Evolutionary conservation across 2,329 filamentous ascomycete species (phyloP).

Genomic region (Chrysoporthe cubensis): DNA sequence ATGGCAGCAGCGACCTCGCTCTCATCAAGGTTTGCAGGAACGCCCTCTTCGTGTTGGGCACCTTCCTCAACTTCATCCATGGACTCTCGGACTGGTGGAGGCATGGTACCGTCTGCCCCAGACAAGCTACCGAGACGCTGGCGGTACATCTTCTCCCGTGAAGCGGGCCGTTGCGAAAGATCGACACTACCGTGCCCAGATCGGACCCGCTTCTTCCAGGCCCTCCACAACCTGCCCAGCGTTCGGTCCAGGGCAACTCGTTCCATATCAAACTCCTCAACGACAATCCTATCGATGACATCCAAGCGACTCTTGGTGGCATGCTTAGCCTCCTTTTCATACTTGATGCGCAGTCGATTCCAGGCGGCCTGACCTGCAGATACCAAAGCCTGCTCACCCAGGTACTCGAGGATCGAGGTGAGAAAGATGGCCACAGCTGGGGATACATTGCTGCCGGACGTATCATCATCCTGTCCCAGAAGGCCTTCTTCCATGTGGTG

Average conservation of each 20-base stretch:
- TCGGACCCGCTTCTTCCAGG: slow-evolving; percentile 87
- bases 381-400: slow-evolving; percentile 89
- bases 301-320: slow-evolving; percentile 51
- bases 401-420: slow-evolving; percentile 90
- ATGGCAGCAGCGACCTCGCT: slow-evolving; percentile 59
- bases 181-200: slow-evolving; percentile 51
- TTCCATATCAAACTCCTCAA: slow-evolving; percentile 92
- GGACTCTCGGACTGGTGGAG: slow-evolving; percentile 42
- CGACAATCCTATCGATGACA: slow-evolving; percentile 69
- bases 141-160: slow-evolving; percentile 45
- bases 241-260: slow-evolving; percentile 88
- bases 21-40: slow-evolving; percentile 40
- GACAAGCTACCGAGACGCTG: slow-evolving; percentile 44
- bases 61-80: slow-evolving; percentile 25
- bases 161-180: slow-evolving; percentile 52
- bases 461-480: slow-evolving; percentile 63
- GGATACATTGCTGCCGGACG: slow-evolving; percentile 72
- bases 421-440: slow-evolving; percentile 94
- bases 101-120: slow-evolving; percentile 40
- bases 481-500: slow-evolving; percentile 82
- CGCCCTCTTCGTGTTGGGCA: slow-evolving; percentile 14
- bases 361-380: slow-evolving; percentile 85
- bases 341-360: slow-evolving; percentile 63
- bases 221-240: slow-evolving; percentile 87
- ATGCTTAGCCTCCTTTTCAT: slow-evolving; percentile 63